Percentiles rank a stretch among this genome's conserved stretches.
Conservation (phyloP, 2,329 filamentous ascomycete genomes). For the Exutisphaerella laricina region DNA sequence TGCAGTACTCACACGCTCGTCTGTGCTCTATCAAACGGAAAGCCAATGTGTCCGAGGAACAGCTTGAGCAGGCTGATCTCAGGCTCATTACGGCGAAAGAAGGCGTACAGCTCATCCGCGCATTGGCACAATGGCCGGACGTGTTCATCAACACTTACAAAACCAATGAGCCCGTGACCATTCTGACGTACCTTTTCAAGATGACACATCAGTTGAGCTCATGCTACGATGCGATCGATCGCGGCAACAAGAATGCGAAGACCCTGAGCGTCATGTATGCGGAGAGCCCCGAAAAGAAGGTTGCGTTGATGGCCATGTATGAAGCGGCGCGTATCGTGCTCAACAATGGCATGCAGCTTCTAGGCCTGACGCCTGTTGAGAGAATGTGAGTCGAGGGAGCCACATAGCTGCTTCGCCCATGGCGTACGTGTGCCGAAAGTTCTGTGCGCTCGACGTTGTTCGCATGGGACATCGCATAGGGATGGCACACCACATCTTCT, state of each 20-base stretch:
- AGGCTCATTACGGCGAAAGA: conserved; percentile 65
- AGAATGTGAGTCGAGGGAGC: conserved; percentile 41
- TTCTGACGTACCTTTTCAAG: conserved; percentile 73
- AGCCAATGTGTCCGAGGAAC: conserved; percentile 47
- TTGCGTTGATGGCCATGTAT: conserved; percentile 71
- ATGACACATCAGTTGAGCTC: conserved; percentile 76
- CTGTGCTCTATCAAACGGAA: conserved; percentile 57
- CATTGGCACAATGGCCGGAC: conserved; percentile 80
- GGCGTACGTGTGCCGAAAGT: no score
- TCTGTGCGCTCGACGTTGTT: no score
- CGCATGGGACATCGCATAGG: no score
- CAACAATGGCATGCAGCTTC: conserved; percentile 73
- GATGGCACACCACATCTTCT: no score
- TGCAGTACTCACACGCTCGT: conserved; percentile 76
- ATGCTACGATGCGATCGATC: conserved; percentile 63
- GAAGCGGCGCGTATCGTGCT: conserved; percentile 69
- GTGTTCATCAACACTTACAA: conserved; percentile 77
- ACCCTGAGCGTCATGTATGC: conserved; percentile 71
- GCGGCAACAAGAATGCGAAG: conserved; percentile 32
- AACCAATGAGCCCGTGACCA: conserved; percentile 68
- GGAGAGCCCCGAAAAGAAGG: conserved; percentile 60
- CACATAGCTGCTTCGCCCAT: no score
- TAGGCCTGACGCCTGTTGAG: conserved; percentile 74
- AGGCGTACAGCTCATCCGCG: conserved; percentile 65
- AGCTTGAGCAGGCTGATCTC: conserved; percentile 60